Evolutionary conservation across 1,139 yeast genomes (phyloP).

Genomic region (Hyphopichia buzzinii): DNA sequence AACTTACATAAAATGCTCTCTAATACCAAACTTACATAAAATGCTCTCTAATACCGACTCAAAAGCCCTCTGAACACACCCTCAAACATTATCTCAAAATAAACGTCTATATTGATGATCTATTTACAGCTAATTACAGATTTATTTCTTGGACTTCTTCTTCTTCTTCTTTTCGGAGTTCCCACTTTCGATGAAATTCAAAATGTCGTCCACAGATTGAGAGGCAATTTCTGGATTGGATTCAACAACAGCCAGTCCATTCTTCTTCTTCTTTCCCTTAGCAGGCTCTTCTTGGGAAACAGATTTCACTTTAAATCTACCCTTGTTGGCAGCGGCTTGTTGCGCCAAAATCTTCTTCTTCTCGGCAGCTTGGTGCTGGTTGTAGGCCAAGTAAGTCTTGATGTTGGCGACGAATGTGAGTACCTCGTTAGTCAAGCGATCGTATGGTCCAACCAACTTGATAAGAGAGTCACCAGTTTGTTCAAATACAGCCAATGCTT

Average conservation of each 20-base stretch:
- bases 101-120: conserved; percentile 13
- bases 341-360: conserved; percentile 10
- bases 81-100: not conserved
- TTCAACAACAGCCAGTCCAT: conserved; percentile 16
- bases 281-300: conserved; percentile 8
- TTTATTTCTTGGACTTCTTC: conserved; percentile 15
- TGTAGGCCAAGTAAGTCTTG: conserved; percentile 37
- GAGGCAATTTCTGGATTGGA: conserved; percentile 56
- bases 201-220: conserved; percentile 65
- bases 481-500: conserved; percentile 23
- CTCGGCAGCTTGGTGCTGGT: conserved; percentile 17
- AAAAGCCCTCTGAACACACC: no score
- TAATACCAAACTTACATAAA: no score
- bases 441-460: conserved; percentile 59
- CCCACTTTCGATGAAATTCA: conserved; percentile 62
- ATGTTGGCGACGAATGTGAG: conserved; percentile 59
- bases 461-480: conserved; percentile 58
- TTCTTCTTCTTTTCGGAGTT: conserved; percentile 15
- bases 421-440: conserved; percentile 61
- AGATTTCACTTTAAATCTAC: conserved; percentile 9
- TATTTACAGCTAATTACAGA: conserved; percentile 8
- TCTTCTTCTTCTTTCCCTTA: conserved; percentile 25
- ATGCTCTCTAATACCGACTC: no score
- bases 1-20: no score
- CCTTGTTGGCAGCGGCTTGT: conserved; percentile 7